phyloP scores from a whole-genome alignment of 257 asterid species.

The Solanum medicagineum region DNA sequence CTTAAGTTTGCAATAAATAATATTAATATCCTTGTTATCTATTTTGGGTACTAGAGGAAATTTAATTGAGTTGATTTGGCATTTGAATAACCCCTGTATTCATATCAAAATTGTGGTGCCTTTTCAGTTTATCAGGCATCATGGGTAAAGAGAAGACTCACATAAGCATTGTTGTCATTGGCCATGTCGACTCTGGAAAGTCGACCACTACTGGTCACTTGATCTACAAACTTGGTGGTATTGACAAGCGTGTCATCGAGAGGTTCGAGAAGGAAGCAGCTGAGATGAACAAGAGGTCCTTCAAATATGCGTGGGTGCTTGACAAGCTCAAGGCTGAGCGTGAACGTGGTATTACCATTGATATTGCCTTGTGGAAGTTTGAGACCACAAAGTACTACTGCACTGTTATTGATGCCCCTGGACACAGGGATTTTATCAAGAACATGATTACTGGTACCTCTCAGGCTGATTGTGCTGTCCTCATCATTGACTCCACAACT shows the following conservation, averaged over 20 bases:
- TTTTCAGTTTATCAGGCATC: background rate
- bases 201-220: constrained; percentile 67
- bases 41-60: background rate
- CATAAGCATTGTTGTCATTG: constrained; percentile 57
- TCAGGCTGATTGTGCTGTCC: constrained; percentile 83
- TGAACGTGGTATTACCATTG: constrained; percentile 84
- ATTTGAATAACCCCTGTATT: background rate
- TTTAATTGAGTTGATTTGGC: background rate
- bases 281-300: constrained; percentile 84
- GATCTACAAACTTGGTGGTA: constrained; percentile 63
- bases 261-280: constrained; percentile 57
- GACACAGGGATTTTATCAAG: constrained; percentile 80
- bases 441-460: constrained; percentile 90
- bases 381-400: constrained; percentile 91
- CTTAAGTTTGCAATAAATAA: background rate
- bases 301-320: constrained; percentile 85
- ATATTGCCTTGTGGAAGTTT: constrained; percentile 83
- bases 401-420: constrained; percentile 88
- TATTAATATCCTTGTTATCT: background rate
- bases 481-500: constrained; percentile 74
- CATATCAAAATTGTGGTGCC: background rate
- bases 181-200: constrained; percentile 66
- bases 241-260: constrained; percentile 55
- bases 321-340: constrained; percentile 97
- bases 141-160: constrained; percentile 63